Base-by-base conservation (phyloP, 441 rosid genomes). In the Isatis lusitanica region DNA sequence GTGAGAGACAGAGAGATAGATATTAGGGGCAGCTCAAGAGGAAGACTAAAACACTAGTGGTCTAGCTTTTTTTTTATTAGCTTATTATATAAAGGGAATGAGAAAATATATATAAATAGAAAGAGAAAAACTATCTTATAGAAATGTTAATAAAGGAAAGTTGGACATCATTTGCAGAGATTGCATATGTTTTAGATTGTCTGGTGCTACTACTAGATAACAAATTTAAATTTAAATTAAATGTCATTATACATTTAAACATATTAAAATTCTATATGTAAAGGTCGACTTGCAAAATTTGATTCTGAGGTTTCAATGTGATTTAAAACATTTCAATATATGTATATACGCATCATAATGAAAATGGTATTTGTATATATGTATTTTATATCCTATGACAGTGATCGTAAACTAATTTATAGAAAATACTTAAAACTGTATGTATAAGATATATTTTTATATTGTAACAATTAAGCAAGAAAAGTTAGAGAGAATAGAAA, bases 1-100 rank as follows among this genome's bases (percentile, higher is more conserved):
- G 68, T 64, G 68, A 63, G 67, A 21, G 24, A 21, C 1, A 21
- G 1, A 60, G 74, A 59, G 59, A 36, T 39, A 59, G 40, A 36
- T 21, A 59, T 35, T 59, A 59, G 58, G 59, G 10, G 66, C 59
- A 26, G 39, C 43, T 7, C 39, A 47, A 24, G 58, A 70, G 28
- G 16, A 42, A 50, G 52, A 60, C 46, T 47, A 48, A n/a, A 61
- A 46, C 74, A 58, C 24, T 36, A 59, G 59, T 70, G 50, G 74
- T 17, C 38, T 47, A 35, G 13, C 73, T 68, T 68, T 59, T 63
- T 42, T 6, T 51, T 6, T 13, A n/a, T 33, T 31, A 68, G 35
- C 6, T 18, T 57, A 30, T 26, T 40, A 36, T 52, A 39, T 26
- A 68, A 55, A 55, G 13, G 9, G 21, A 7, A 31, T 28, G 63